These are phyloP conservation scores for Multifurca ochricompacta DNA, from an alignment of 768 basidiomycete species.

Conservation along the genomic window DNA sequence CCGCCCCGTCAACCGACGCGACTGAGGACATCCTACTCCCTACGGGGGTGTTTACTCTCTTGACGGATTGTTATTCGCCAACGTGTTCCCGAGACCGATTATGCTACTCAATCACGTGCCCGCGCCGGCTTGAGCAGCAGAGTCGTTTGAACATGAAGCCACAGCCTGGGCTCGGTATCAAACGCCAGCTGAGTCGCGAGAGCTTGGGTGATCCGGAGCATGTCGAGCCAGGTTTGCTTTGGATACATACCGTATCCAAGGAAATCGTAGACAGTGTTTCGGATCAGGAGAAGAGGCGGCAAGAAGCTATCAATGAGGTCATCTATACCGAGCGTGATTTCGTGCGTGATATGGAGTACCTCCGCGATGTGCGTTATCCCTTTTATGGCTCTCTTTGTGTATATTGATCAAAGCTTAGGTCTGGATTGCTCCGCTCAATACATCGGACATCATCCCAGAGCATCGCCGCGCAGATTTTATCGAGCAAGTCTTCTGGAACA, in stretches of 20 bases:
- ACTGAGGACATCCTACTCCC: constrained; percentile 67
- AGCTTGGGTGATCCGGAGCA: constrained; percentile 65
- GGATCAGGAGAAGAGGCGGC: constrained; percentile 88
- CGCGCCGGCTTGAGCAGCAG: constrained; percentile 89
- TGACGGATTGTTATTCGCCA: constrained; percentile 97
- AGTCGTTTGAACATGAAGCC: constrained; percentile 91
- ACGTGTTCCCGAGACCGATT: constrained; percentile 89
- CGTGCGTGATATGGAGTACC: constrained; percentile 95
- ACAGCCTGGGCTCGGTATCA: constrained; percentile 70
- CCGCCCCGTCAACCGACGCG: constrained; percentile 8
- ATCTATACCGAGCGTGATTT: constrained; percentile 94
- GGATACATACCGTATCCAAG: constrained; percentile 94
- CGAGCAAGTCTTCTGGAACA: constrained; percentile 96
- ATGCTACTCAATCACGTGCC: constrained; percentile 98
- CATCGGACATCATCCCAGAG: constrained; percentile 67
- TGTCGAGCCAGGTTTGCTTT: constrained; percentile 75
- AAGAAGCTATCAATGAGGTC: constrained; percentile 98
- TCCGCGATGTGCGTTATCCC: constrained; percentile 68
- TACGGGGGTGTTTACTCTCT: constrained; percentile 89
- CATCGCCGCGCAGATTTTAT: constrained; percentile 78
- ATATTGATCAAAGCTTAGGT: constrained; percentile 32
- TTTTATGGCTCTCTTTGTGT: constrained; percentile 4
- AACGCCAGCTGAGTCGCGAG: constrained; percentile 67
- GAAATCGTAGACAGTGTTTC: constrained; percentile 90
- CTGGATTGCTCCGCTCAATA: constrained; percentile 85